Base-by-base conservation (phyloP, 495 filamentous ascomycete genomes). In the Annulohypoxylon nitens region DNA sequence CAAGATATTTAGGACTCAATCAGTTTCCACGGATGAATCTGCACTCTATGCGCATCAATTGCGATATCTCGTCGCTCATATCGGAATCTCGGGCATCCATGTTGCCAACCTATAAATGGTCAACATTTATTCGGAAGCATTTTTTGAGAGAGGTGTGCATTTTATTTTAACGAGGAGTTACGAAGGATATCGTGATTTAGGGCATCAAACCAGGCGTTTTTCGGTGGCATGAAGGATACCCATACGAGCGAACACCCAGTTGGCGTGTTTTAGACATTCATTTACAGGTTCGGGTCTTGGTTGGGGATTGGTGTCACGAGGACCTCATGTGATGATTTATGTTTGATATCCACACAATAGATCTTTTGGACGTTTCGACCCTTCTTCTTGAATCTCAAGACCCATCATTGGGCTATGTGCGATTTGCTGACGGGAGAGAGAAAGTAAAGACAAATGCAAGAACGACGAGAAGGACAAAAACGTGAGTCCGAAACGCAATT, bases 261-360 rank as follows among this genome's bases (percentile, higher is more conserved):
- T 39, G 1, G 33, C 16, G 26, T 14, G 54, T 16, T 26, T 33
- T 12, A 14, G 39, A 33, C 30, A 18, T 39, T 23, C 16, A 39
- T 58, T 20, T 10, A 18, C 37, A 16, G 23, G 33, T 58, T 34
- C 5, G 25, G 9, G 50, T 11, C 5, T 26, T 12, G 25, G 50
- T 11, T 4, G 14, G 0, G 23, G 25, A 33, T 25, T 12, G 2
- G 2, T n/a, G 2, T 51, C 20, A 26, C 8, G 25, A 54, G 25
- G 50, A 12, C 50, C 30, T 54, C 25, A 36, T 12, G 63, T 55
- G 39, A 57, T 57, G 51, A 47, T 45, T 33, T 34, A 57, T 47
- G 36, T 33, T 65, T 57, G 41, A 67, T 59, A 67, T 67, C 43
- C 43, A 67, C 64, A 39, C 64, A 50, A 50, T 37, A 59, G 41